Conservation (phyloP, 1,284 basidiomycete genomes). For the Cryptococcus hybrid region DNA sequence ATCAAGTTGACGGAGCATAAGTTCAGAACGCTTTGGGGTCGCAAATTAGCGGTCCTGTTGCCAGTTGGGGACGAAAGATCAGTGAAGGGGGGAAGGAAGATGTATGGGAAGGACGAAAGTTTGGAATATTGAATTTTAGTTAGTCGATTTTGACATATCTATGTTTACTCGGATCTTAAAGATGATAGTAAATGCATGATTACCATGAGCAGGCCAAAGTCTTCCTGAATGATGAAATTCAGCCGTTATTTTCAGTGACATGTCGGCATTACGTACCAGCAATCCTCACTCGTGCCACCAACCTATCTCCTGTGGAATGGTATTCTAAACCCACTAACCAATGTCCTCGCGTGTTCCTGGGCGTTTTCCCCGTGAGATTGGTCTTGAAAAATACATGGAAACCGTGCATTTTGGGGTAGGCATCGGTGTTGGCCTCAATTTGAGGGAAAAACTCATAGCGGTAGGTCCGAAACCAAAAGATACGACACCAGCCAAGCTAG, state of each 20-base stretch:
- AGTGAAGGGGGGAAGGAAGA: conserved; percentile 26
- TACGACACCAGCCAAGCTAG: conserved; percentile 80
- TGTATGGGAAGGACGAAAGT: conserved; percentile 14
- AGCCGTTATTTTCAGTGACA: background rate
- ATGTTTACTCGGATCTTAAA: background rate
- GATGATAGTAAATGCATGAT: background rate
- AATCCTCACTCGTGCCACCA: background rate
- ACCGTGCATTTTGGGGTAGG: conserved; percentile 78
- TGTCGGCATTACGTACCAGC: background rate
- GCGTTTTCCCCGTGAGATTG: conserved; percentile 74
- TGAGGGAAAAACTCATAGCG: conserved; percentile 93
- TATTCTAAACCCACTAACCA: conserved; percentile 85
- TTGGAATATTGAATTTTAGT: conserved; percentile 7
- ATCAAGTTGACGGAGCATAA: conserved; percentile 34
- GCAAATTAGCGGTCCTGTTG: conserved; percentile 42
- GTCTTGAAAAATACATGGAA: conserved; percentile 92
- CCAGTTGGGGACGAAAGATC: conserved; percentile 39
- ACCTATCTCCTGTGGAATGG: conserved; percentile 60
- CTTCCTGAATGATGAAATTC: background rate
- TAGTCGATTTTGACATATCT: background rate
- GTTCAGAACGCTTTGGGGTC: conserved; percentile 50
- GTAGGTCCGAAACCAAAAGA: conserved; percentile 79
- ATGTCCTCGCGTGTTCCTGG: conserved; percentile 75
- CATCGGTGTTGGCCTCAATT: conserved; percentile 86
- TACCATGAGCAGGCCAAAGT: background rate